Evolutionary conservation across 139 green algal species (phyloP), one percentile per base, ranked within the genome.

Genomic region (Picochlorum sp.): DNA sequence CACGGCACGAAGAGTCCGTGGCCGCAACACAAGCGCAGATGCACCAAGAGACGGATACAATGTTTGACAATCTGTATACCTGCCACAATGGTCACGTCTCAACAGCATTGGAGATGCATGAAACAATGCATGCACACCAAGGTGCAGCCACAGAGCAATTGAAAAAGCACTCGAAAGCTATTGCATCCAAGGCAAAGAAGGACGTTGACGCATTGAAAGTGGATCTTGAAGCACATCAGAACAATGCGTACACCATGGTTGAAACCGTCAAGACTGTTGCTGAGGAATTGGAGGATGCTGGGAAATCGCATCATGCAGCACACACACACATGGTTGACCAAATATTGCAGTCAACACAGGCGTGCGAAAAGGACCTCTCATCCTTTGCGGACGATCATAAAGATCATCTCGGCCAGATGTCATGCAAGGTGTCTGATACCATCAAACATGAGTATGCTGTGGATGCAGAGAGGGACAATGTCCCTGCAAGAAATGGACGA

Each of bases 401-500:
- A 41, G 34, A 41, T 14, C 34, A 41, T 41, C 34, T 41, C 34
- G 34, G 8, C 7, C 7, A 41, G 7, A 9, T 41, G 34, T 41
- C 34, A 41, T 14, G 8, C 7, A 41, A 41, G 1, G 8, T 41
- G 8, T 41, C 34, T 41, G 34, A 41, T 11, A 41, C 34, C 6
- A 41, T 41, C 34, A 61, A 52, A 18, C 50, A 72, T 21, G n/a
- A 62, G 20, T 76, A 76, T 56, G 16, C 9, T 1, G 13, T 45
- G 2, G 70, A 76, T 45, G 47, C 23, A 50, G 64, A 58, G 58
- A 20, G 60, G n/a, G 54, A 68, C 54, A 49, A 68, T 34, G 70
- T 76, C n/a, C 70, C 70, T 14, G 6, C n/a, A 18, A 8, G 59
- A 45, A 56, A 69, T 23, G 38, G 71, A 20, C 26, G 52, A 6